These are phyloP conservation scores for Sporothrix luriei DNA, from an alignment of 2,329 filamentous ascomycete genomes.

Conservation along the genomic window DNA sequence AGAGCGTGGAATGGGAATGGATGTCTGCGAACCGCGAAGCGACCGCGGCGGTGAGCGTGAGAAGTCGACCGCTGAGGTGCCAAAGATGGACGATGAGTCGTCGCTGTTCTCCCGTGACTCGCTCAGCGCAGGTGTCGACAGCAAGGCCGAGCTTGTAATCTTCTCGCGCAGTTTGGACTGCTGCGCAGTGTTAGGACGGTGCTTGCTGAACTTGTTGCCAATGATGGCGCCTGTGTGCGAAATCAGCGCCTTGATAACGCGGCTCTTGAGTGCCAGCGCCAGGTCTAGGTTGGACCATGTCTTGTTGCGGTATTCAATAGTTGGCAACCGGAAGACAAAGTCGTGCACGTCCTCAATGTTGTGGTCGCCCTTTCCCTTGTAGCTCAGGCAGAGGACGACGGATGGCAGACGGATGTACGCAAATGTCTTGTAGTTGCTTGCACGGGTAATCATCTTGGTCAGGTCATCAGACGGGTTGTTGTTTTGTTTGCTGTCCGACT, in stretches of 20 bases:
- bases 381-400: conserved; percentile 91
- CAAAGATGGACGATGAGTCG: conserved; percentile 59
- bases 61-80: conserved; percentile 58
- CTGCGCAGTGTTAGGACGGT: conserved; percentile 78
- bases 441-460: conserved; percentile 93
- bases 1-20: conserved; percentile 50
- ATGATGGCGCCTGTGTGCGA: conserved; percentile 95
- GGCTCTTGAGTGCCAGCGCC: conserved; percentile 88
- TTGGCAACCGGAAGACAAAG: conserved; percentile 93
- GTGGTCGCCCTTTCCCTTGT: conserved; percentile 93
- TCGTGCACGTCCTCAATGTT: conserved; percentile 97
- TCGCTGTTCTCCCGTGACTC: conserved; percentile 54
- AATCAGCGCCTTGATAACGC: conserved; percentile 89
- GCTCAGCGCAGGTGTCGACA: conserved; percentile 48
- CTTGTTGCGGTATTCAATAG: conserved; percentile 96
- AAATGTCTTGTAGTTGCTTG: conserved; percentile 96
- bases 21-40: conserved; percentile 54
- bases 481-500: conserved; percentile 50
- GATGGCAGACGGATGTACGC: conserved; percentile 93
- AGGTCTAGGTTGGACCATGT: conserved; percentile 98
- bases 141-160: conserved; percentile 73
- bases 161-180: conserved; percentile 79
- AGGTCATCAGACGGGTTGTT: conserved; percentile 70
- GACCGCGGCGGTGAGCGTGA: conserved; percentile 62
- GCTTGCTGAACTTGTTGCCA: conserved; percentile 92